Conservation (phyloP, 2,329 filamentous ascomycete species). For the Leptographium radiaticola region DNA sequence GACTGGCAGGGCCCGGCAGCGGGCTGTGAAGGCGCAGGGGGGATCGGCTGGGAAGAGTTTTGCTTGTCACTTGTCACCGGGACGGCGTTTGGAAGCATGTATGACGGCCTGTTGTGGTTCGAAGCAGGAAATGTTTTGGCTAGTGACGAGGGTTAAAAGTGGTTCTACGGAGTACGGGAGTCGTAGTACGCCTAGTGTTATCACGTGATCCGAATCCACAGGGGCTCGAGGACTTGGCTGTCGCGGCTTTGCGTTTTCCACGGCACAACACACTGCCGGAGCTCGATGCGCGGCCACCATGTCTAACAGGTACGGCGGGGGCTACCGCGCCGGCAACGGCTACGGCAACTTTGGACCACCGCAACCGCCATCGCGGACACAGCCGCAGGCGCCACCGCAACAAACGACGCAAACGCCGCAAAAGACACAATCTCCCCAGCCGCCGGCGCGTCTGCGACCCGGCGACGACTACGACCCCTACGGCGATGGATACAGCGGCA, state of each 20-base stretch:
- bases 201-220: too few species aligned
- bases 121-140: too few species aligned
- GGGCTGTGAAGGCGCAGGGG: background rate
- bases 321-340: constrained; percentile 31
- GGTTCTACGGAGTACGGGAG: too few species aligned
- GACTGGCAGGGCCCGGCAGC: background rate
- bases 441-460: constrained; percentile 6
- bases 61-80: background rate
- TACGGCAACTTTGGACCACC: constrained; percentile 29
- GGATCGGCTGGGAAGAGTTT: background rate
- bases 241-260: too few species aligned
- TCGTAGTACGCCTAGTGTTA: too few species aligned
- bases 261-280: background rate
- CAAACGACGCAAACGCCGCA: background rate
- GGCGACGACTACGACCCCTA: constrained; percentile 39
- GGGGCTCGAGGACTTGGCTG: too few species aligned
- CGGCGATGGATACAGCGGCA: constrained; percentile 23
- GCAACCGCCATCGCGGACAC: constrained; percentile 3
- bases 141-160: too few species aligned
- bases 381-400: background rate
- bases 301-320: constrained; percentile 36
- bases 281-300: constrained; percentile 19
- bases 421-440: background rate
- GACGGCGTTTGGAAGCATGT: background rate
- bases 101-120: background rate